Evolutionary conservation across 225 moss, liverwort and hornwort species (phyloP).

Genomic region (Sphagnum tenellum): DNA sequence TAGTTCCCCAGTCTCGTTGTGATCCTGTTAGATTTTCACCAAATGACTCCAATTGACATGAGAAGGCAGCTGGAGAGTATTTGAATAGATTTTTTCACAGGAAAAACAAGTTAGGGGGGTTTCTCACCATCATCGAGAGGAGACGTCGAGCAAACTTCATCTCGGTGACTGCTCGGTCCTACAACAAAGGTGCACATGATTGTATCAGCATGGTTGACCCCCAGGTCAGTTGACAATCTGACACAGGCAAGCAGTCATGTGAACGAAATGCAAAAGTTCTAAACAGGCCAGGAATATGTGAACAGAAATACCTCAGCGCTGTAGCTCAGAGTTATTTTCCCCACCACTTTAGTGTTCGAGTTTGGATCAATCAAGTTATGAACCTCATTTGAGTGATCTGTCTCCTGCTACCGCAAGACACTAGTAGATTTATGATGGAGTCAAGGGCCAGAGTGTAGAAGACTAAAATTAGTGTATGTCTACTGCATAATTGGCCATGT

Average conservation of each 20-base stretch:
- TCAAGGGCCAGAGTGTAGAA: no score
- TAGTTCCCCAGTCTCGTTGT: constrained; percentile 75
- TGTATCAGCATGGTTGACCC: background rate
- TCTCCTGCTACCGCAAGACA: constrained; percentile 11
- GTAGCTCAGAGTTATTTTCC: constrained; percentile 64
- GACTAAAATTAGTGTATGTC: no score
- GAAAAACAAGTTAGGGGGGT: constrained; percentile 3
- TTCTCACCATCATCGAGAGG: constrained; percentile 76
- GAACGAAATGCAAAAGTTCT: background rate
- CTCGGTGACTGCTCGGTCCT: constrained; percentile 79
- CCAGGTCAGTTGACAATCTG: background rate
- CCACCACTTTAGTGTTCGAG: constrained; percentile 58
- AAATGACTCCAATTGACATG: background rate
- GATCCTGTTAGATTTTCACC: constrained; percentile 39
- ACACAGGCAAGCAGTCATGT: no score
- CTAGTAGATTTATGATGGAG: no score
- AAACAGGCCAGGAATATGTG: background rate
- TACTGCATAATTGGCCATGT: no score
- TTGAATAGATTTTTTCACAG: background rate
- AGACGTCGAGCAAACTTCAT: constrained; percentile 79
- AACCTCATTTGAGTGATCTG: constrained; percentile 32
- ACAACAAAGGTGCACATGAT: constrained; percentile 11
- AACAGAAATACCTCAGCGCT: constrained; percentile 55
- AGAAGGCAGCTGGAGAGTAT: no score
- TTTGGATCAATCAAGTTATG: constrained; percentile 61